phyloP scores from a whole-genome alignment of 1,139 yeast species.

The Saccharomycopsis crataegensis region DNA sequence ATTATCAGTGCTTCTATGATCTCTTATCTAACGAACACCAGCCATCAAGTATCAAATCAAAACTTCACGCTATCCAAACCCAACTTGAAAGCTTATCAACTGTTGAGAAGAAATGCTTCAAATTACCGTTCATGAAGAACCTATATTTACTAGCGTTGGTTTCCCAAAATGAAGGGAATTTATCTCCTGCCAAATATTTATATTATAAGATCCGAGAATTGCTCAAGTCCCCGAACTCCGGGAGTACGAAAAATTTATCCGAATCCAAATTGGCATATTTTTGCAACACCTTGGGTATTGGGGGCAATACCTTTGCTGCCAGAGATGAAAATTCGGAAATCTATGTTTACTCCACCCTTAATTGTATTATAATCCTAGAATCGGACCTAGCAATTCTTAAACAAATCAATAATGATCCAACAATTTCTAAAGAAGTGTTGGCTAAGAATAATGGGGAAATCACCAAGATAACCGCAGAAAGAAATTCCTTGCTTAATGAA shows the following conservation, averaged over 20 bases:
- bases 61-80: background rate
- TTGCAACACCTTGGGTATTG: constrained; percentile 3
- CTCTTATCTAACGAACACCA: constrained; percentile 2
- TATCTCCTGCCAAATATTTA: constrained; percentile 4
- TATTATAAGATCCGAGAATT: constrained; percentile 5
- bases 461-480: background rate
- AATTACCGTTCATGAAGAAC: constrained; percentile 9
- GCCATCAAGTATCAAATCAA: background rate
- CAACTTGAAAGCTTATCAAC: constrained; percentile 4
- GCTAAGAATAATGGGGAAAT: background rate
- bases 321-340: constrained; percentile 10
- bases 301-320: background rate
- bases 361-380: constrained; percentile 13
- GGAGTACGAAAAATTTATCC: background rate
- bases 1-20: constrained; percentile 9
- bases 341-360: constrained; percentile 10
- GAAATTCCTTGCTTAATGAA: constrained; percentile 1
- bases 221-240: background rate
- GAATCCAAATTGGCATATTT: constrained; percentile 6
- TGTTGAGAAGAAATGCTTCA: constrained; percentile 8
- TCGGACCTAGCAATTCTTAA: constrained; percentile 1
- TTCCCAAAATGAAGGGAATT: constrained; percentile 12
- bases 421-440: background rate
- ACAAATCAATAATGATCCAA: background rate
- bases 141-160: constrained; percentile 11